Evolutionary conservation across 2,329 filamentous ascomycete genomes (phyloP), one percentile per base, ranked within the genome.

Genomic region (Aspergillus glaucus): DNA sequence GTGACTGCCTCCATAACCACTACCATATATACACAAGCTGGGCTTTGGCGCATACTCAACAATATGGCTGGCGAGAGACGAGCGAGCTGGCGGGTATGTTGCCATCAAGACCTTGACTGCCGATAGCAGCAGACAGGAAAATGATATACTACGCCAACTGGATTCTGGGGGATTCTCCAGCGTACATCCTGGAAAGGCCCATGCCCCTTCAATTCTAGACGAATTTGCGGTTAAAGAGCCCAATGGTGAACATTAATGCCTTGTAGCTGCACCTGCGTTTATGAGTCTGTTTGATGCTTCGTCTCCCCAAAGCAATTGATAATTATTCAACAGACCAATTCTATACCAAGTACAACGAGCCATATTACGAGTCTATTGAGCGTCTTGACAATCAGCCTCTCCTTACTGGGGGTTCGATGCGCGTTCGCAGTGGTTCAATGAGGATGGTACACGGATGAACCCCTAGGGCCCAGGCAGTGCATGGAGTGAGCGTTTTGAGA

Each of bases 21-120:
- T 76, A 76, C 51, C 55, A 58, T 40, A 58, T 75, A 55, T 73
- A 19, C 64, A 73, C 50, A 76, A 76, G 55, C 63, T 76, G 8
- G 73, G 73, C 7, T 69, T 63, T 17, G 72, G 74, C n/a, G 60
- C 65, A 9, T 74, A 59, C 51, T 70, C 71, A 10, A 75, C 69
- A 14, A 67, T 72, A 36, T 76, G 69, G 73, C 61, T 75, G 9
- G 70, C 69, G 47, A 56, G 55, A 9, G 26, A 30, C 10, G 26
- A 30, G 10, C 26, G 10, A 30, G 26, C 26, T 30, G 8, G 9
- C 26, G 5, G 22, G 22, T 22, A 22, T 22, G 3, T 22, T 22
- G 22, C 22, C 5, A 22, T 22, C 22, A 22, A 22, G 5, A 6
- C 9, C 26, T 28, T 28, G 26, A 28, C 4, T 28, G 26, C 26